Evolutionary conservation across 169 alveolate species (phyloP).

Genomic region (Plasmodium adleri): DNA sequence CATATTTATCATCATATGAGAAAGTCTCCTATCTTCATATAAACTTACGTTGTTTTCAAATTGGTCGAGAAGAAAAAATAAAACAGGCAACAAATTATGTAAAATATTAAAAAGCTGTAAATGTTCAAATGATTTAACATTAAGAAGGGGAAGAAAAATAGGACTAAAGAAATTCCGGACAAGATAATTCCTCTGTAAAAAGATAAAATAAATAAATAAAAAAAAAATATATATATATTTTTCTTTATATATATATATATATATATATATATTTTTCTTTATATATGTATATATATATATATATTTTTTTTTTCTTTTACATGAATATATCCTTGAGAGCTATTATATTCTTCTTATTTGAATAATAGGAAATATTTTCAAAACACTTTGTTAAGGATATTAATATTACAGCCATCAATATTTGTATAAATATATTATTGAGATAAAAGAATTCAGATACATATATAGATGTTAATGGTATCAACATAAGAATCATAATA

Average conservation of each 20-base stretch:
- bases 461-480: constrained; percentile 47
- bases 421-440: constrained; percentile 3
- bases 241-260: not conserved
- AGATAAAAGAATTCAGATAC: constrained; percentile 33
- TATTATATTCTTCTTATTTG: constrained; percentile 34
- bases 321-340: constrained; percentile 48
- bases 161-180: constrained; percentile 28
- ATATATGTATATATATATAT: not conserved
- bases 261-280: not conserved
- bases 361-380: constrained; percentile 54
- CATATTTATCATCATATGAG: not conserved
- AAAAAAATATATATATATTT: not conserved
- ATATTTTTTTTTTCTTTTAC: constrained; percentile 4
- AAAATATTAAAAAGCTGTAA: constrained; percentile 43
- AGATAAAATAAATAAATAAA: constrained; percentile 6
- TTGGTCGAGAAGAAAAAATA: constrained; percentile 54
- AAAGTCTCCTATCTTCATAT: not conserved
- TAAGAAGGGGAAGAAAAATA: constrained; percentile 50
- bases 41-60: constrained; percentile 58
- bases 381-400: constrained; percentile 64
- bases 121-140: constrained; percentile 48
- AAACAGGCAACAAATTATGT: constrained; percentile 46
- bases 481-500: constrained; percentile 32
- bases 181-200: constrained; percentile 56
- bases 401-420: constrained; percentile 29